Base-by-base conservation (phyloP, 2,329 filamentous ascomycete genomes). In the Amphichorda felina region DNA sequence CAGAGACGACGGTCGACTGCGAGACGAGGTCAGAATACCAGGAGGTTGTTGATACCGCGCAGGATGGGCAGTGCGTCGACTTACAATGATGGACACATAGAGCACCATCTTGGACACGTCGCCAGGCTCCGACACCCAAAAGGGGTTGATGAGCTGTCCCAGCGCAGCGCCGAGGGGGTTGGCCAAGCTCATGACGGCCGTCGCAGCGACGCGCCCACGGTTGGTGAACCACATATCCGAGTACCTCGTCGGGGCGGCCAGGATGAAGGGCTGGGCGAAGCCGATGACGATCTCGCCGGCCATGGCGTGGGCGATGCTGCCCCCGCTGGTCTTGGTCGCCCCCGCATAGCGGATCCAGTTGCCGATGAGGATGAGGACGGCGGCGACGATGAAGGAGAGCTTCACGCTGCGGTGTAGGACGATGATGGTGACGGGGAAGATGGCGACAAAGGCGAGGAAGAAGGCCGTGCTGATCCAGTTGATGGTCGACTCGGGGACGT, bases 171-270 rank as follows among this genome's bases (percentile, higher is more conserved):
- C 89, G 35, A 96, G 71, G 0, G 89, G 89, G 55, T 95, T 96
- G 4, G 89, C 85, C 39, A 96, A 61, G 40, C 79, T 88, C 16
- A 81, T 79, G 25, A 94, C 50, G 1, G 89, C 91, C 1, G 89
- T 96, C 14, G 89, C 89, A 36, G 82, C 80, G 10, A 94, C 83
- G 37, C 91, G 75, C 7, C 88, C 89, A 9, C 68, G 64, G 47
- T 82, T 79, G 2, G 85, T 88, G 60, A 96, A 96, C 91, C 91
- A 96, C 40, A 94, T 64, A 53, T 95, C 88, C 37, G 84, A 91
- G 59, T 94, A 98, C 41, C 85, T 70, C 1, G 91, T 89, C 1
- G 91, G 89, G 1, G 89, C 86, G 6, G 82, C 78, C 8, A 96
- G 73, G 10, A 94, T 85, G 55, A 96, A 96, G 0, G 91, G 88